These are phyloP conservation scores for Kandelia obovata DNA, from an alignment of 345 rosid genomes.

Conservation along the genomic window DNA sequence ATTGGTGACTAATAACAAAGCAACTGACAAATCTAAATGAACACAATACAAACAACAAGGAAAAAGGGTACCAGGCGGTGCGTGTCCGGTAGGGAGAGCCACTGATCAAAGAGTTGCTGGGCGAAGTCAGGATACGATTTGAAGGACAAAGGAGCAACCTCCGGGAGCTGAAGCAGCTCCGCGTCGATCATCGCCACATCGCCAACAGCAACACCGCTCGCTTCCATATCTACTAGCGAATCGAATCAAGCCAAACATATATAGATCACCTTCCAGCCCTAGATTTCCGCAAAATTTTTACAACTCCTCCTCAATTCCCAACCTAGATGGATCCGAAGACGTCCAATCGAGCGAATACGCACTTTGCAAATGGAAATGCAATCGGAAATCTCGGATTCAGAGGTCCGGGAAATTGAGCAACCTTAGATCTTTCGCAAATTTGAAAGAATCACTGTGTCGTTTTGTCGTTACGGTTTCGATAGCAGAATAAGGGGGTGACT, in stretches of 20 bases:
- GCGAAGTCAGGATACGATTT: conserved; percentile 74
- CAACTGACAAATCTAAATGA: background rate
- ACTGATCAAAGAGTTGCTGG: conserved; percentile 77
- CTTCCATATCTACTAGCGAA: conserved; percentile 21
- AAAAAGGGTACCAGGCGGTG: conserved; percentile 55
- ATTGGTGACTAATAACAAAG: background rate
- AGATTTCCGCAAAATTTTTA: conserved; percentile 10
- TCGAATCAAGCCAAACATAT: conserved; percentile 26
- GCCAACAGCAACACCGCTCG: conserved; percentile 23
- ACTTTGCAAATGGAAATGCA: background rate
- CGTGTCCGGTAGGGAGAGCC: conserved; percentile 91
- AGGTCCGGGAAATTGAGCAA: conserved; percentile 22
- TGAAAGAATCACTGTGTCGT: background rate
- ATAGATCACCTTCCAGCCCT: conserved; percentile 22
- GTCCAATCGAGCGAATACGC: background rate
- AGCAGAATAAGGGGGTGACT: conserved; percentile 6
- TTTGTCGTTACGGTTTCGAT: background rate
- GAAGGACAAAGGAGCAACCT: conserved; percentile 67
- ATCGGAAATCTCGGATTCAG: conserved; percentile 19
- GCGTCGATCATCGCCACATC: conserved; percentile 69
- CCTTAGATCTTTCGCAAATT: conserved; percentile 42
- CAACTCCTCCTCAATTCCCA: conserved; percentile 9
- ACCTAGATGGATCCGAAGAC: conserved; percentile 1
- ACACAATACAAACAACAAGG: background rate
- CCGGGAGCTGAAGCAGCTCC: conserved; percentile 78